phyloP scores from a whole-genome alignment of 345 rosid species.

The Nephelium lappaceum region DNA sequence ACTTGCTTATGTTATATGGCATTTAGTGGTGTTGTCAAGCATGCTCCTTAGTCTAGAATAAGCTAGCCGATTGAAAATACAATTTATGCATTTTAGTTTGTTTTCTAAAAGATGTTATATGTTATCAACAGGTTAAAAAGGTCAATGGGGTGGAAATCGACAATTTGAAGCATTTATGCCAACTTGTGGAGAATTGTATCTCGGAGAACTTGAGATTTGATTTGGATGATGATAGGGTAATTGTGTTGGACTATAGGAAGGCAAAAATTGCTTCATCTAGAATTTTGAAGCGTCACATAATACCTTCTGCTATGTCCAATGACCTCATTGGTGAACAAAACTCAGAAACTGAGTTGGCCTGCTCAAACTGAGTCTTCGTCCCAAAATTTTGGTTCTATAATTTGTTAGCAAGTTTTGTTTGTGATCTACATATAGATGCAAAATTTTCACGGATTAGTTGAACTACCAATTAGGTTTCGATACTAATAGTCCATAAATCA shows the following conservation, averaged over 20 bases:
- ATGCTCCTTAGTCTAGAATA: not conserved
- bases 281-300: slow-evolving; percentile 76
- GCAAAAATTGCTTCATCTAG: slow-evolving; percentile 69
- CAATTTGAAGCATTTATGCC: slow-evolving; percentile 73
- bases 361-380: slow-evolving; percentile 2
- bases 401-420: not conserved
- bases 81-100: not conserved
- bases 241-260: slow-evolving; percentile 51
- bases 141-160: slow-evolving; percentile 69
- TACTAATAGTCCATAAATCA: not conserved
- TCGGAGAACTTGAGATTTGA: slow-evolving; percentile 65
- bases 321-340: slow-evolving; percentile 49
- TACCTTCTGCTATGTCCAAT: slow-evolving; percentile 61
- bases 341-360: slow-evolving; percentile 12
- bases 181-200: slow-evolving; percentile 62
- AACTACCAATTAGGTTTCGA: not conserved
- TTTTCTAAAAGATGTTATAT: slow-evolving; percentile 17
- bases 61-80: not conserved
- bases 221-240: slow-evolving; percentile 81
- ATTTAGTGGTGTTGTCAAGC: not conserved
- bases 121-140: slow-evolving; percentile 69
- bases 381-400: not conserved
- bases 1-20: not conserved
- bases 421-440: not conserved
- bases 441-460: not conserved